Conservation (phyloP, 495 filamentous ascomycete genomes). For the Talaromyces ruber region DNA sequence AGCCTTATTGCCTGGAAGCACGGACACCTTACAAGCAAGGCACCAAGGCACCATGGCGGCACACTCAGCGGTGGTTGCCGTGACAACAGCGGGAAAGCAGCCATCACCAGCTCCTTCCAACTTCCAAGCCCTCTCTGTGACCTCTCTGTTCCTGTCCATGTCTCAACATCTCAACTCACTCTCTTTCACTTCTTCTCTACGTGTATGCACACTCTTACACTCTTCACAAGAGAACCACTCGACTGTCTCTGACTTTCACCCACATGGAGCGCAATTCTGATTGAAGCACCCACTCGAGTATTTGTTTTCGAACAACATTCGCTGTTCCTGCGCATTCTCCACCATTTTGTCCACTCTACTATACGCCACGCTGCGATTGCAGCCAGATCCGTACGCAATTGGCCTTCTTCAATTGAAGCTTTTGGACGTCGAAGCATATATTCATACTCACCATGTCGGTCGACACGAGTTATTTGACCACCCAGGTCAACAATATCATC, state of each 20-base stretch:
- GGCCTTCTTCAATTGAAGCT: not conserved
- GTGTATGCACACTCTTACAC: not conserved
- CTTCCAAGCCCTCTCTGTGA: not conserved
- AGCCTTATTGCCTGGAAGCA: not conserved
- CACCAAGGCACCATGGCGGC: not conserved
- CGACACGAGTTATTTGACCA: constrained; percentile 84
- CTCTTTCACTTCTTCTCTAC: not conserved
- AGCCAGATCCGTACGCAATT: not conserved
- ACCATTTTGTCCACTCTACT: not conserved
- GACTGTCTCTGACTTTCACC: not conserved
- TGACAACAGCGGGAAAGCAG: constrained; percentile 2
- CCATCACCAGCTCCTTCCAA: not conserved
- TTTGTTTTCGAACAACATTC: not conserved
- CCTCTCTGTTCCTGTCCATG: not conserved
- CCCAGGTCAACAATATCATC: constrained; percentile 89
- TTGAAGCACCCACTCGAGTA: not conserved
- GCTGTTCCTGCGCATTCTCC: not conserved
- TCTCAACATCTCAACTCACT: not conserved
- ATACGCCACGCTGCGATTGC: not conserved
- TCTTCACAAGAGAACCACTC: not conserved
- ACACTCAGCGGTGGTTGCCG: not conserved
- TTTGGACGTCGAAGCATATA: not conserved
- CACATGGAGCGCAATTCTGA: not conserved
- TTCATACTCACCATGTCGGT: constrained; percentile 53
- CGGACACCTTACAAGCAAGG: not conserved